A percentile compares a stretch with the other conserved stretches of the same genome.
Evolutionary conservation across 1,139 yeast genomes (phyloP).

Genomic region (Geotrichum candidum): DNA sequence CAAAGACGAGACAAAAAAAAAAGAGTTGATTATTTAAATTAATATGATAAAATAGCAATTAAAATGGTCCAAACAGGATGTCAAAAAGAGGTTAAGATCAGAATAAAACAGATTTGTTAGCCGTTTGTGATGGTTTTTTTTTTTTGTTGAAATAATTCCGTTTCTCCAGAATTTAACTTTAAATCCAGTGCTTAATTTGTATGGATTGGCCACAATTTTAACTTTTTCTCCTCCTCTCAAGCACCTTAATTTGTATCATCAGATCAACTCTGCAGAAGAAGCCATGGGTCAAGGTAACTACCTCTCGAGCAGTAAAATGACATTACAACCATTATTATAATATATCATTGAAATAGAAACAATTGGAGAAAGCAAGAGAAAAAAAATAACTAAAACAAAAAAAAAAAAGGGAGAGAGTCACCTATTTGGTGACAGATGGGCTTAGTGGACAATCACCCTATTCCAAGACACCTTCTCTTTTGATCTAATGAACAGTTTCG

Average conservation of each 20-base stretch:
- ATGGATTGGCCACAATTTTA: too few relatives aligned
- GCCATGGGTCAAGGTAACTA: background rate
- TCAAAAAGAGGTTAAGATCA: background rate
- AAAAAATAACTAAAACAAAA: background rate
- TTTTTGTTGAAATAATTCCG: background rate
- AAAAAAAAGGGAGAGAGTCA: background rate
- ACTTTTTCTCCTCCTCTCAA: background rate
- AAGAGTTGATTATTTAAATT: background rate
- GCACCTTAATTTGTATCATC: background rate
- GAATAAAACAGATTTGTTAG: background rate
- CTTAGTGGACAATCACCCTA: too few relatives aligned
- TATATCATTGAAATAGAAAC: background rate
- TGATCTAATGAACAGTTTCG: too few relatives aligned
- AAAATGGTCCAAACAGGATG: background rate
- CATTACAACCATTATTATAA: background rate
- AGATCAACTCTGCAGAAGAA: background rate
- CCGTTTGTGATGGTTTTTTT: background rate
- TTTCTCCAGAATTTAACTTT: background rate
- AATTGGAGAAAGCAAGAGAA: background rate
- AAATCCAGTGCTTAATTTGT: background rate
- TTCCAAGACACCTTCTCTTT: too few relatives aligned
- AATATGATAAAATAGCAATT: background rate
- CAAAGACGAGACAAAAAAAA: background rate
- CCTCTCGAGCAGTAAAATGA: background rate
- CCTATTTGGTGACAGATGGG: background rate